Percentiles rank a stretch among this genome's conserved stretches.
phyloP scores from a whole-genome alignment of 2,329 filamentous ascomycete genomes.

The Pyrenochaeta sp. region DNA sequence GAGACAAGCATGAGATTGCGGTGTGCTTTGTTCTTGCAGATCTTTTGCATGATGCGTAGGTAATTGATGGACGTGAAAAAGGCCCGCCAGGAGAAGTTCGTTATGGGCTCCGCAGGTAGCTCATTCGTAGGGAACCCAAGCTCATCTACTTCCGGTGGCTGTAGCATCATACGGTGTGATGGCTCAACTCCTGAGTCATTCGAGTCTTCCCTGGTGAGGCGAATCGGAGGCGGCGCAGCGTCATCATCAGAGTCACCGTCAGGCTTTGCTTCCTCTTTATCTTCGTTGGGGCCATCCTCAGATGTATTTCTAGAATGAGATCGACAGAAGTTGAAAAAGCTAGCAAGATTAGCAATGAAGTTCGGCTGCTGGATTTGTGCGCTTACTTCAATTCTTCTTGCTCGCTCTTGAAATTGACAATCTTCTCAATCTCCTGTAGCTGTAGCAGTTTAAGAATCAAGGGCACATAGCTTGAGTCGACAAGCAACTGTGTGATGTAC shows the following conservation, averaged over 20 bases:
- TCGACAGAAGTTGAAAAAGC: slow-evolving; percentile 93
- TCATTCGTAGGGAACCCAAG: slow-evolving; percentile 80
- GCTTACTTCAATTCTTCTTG: slow-evolving; percentile 79
- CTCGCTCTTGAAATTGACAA: slow-evolving; percentile 86
- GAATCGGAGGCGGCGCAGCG: slow-evolving; percentile 82
- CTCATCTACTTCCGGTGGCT: slow-evolving; percentile 76
- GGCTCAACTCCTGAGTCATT: slow-evolving; percentile 36
- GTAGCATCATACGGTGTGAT: slow-evolving; percentile 31
- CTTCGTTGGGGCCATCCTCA: slow-evolving; percentile 30
- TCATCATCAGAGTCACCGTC: slow-evolving; percentile 63
- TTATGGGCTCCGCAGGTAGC: slow-evolving; percentile 79
- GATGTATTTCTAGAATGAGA: slow-evolving; percentile 69
- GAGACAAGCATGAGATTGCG: slow-evolving; percentile 92
- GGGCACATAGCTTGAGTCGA: slow-evolving; percentile 95
- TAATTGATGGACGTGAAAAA: slow-evolving; percentile 97
- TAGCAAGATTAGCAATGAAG: slow-evolving; percentile 48
- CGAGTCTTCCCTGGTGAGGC: slow-evolving; percentile 60
- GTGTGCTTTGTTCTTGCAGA: slow-evolving; percentile 95
- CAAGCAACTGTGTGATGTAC: slow-evolving; percentile 88
- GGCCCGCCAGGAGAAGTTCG: slow-evolving; percentile 89
- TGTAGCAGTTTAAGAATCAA: slow-evolving; percentile 92
- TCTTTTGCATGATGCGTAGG: slow-evolving; percentile 94
- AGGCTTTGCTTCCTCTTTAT: slow-evolving; percentile 25
- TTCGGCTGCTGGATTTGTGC: no score
- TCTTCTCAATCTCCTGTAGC: slow-evolving; percentile 90